Evolutionary conservation across 2,329 filamentous ascomycete genomes (phyloP).

Genomic region (Pezicula neosporulosa): DNA sequence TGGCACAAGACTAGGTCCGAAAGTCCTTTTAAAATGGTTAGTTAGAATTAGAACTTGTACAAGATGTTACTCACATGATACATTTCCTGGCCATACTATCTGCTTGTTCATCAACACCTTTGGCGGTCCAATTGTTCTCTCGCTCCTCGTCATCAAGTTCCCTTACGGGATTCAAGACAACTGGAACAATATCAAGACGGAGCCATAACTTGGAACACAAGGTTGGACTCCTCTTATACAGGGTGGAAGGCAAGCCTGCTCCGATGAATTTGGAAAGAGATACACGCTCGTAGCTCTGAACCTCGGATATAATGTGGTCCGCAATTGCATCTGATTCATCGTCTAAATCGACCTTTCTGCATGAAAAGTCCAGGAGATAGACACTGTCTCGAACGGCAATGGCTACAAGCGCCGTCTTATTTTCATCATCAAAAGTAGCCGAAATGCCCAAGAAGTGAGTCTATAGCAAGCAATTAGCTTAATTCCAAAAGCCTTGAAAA

Average conservation of each 20-base stretch:
- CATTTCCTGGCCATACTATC: conserved; percentile 80
- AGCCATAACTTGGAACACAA: conserved; percentile 72
- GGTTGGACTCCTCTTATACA: conserved; percentile 57
- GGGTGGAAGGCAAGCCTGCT: conserved; percentile 60
- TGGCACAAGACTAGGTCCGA: conserved; percentile 69
- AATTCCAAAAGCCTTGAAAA: background rate
- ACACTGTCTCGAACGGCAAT: conserved; percentile 71
- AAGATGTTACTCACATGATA: conserved; percentile 52
- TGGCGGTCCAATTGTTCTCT: conserved; percentile 45
- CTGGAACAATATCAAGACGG: conserved; percentile 71
- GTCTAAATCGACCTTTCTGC: conserved; percentile 50
- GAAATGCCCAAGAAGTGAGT: conserved; percentile 62
- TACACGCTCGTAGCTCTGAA: conserved; percentile 57
- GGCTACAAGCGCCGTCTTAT: conserved; percentile 52
- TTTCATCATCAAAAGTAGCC: conserved; percentile 44
- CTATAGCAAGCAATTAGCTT: conserved; percentile 27
- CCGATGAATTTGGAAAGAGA: conserved; percentile 75
- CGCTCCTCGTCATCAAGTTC: conserved; percentile 30
- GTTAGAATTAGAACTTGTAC: background rate
- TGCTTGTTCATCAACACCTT: conserved; percentile 74
- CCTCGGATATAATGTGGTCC: conserved; percentile 54
- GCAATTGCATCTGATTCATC: conserved; percentile 45
- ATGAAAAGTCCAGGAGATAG: conserved; percentile 70
- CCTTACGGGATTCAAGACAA: conserved; percentile 29
- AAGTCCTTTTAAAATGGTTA: conserved; percentile 48